Evolutionary conservation across 1,284 basidiomycete genomes (phyloP), one percentile per base, ranked within the genome.

Genomic region (Rhodotorula mucilaginosa): DNA sequence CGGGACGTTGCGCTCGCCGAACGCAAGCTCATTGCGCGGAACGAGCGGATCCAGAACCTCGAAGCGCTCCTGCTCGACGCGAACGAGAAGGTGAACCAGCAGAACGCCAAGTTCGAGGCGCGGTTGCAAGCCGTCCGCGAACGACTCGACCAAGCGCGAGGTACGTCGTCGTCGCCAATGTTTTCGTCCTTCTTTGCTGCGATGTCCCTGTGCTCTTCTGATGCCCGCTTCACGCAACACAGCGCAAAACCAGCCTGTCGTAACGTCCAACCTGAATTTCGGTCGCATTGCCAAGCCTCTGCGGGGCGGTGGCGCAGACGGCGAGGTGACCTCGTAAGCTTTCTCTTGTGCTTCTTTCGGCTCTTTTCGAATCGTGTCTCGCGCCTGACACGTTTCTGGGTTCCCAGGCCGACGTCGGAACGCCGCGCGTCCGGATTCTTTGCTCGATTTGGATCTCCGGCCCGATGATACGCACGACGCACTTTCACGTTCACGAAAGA

Each of bases 1-100:
- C 97, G 97, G 83, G 97, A 99, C 82, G 91, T 95, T 49, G 93
- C 93, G 34, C 91, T 97, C 75, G 93, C 96, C 63, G 97, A 99
- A 83, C 90, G 95, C 79, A 98, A 98, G 83, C 84, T 99, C 52
- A 86, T 96, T 75, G 93, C 95, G 44, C 88, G 97, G 64, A 98
- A 97, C 81, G 97, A 99, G 82, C 90, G 97, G 77, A 99, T 99
- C 83, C 90, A 92, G 83, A 94, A 93, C 81, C 85, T 99, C 74
- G 97, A 99, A 82, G 88, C 89, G 13, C 84, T 97, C 60, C 86
- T 98, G 31, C 91, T 92, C 80, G 94, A 97, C 78, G 93, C 94
- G 57, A 95, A 98, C 83, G 89, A 93, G 68, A 88, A 94, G 79
- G 84, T 98, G 71, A 89, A 90, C 48, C 83, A 90, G 73, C 92